These are phyloP conservation scores for Effrenium voratum DNA, from an alignment of 73 alveolate species.

Conservation along the genomic window DNA sequence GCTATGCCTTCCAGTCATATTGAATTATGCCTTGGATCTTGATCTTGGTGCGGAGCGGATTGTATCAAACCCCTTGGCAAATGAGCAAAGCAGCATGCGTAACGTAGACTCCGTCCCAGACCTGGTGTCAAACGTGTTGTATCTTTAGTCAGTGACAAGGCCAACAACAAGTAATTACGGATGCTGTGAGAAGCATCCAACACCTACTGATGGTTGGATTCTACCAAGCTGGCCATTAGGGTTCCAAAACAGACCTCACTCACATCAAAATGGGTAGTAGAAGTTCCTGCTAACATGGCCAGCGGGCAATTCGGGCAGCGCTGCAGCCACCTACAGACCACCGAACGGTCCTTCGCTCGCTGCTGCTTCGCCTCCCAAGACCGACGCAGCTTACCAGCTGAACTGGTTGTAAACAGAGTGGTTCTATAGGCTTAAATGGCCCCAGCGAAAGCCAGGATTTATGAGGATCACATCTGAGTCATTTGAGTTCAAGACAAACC, in stretches of 20 bases:
- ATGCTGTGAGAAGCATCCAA: background rate
- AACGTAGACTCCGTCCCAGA: background rate
- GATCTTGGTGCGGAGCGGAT: background rate
- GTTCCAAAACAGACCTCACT: background rate
- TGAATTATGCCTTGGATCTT: background rate
- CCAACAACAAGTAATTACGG: no score
- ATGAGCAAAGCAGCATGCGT: background rate
- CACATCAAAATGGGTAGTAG: background rate
- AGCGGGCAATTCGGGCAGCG: background rate
- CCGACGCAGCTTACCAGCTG: no score
- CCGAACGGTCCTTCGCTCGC: slow-evolving; percentile 28
- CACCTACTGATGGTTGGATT: background rate
- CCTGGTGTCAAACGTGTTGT: background rate
- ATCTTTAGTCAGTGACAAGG: background rate
- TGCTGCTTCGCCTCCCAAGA: slow-evolving; percentile 37
- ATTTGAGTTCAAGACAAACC: no score
- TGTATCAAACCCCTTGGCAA: background rate
- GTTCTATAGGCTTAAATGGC: no score
- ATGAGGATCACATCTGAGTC: background rate
- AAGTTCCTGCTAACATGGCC: background rate
- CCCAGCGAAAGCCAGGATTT: background rate
- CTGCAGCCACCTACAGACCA: background rate
- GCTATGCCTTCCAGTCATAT: background rate
- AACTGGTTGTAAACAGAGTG: no score
- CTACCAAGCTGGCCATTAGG: background rate